Conservation (phyloP, 1,284 basidiomycete genomes). For the Rhizoctonia solani region DNA sequence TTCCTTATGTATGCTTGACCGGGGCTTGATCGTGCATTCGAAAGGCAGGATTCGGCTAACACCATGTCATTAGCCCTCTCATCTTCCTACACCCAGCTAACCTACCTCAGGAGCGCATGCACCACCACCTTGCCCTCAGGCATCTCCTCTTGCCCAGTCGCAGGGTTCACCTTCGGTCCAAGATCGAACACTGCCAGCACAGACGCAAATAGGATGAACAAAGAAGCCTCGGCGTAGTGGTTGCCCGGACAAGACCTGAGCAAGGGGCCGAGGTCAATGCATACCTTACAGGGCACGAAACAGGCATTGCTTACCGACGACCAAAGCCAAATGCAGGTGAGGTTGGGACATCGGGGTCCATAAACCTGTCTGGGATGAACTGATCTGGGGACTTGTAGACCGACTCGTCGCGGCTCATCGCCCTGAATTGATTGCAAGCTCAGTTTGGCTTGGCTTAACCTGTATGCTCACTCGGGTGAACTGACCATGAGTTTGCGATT, state of each 20-base stretch:
- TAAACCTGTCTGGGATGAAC: neutral
- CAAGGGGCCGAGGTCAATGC: neutral
- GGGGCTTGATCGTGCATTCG: neutral
- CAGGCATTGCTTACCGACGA: neutral
- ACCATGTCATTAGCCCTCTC: neutral
- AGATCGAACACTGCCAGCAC: neutral
- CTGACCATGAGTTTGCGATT: conserved; percentile 14
- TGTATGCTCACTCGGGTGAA: neutral
- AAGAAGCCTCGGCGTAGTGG: neutral
- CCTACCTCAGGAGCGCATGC: neutral
- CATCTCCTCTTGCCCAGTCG: neutral
- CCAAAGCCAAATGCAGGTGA: neutral
- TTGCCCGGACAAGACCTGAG: neutral
- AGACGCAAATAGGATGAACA: neutral
- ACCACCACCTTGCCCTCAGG: neutral
- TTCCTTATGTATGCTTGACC: neutral
- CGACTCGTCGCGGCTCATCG: neutral
- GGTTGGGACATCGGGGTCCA: neutral
- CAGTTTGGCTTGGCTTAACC: neutral
- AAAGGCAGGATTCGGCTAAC: neutral
- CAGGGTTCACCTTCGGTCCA: neutral
- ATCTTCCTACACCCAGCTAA: too few species aligned
- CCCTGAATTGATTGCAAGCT: neutral
- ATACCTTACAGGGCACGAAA: neutral
- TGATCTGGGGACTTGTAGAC: neutral